Conservation (phyloP, 208 protist genomes). For the Crithidia thermophila region DNA sequence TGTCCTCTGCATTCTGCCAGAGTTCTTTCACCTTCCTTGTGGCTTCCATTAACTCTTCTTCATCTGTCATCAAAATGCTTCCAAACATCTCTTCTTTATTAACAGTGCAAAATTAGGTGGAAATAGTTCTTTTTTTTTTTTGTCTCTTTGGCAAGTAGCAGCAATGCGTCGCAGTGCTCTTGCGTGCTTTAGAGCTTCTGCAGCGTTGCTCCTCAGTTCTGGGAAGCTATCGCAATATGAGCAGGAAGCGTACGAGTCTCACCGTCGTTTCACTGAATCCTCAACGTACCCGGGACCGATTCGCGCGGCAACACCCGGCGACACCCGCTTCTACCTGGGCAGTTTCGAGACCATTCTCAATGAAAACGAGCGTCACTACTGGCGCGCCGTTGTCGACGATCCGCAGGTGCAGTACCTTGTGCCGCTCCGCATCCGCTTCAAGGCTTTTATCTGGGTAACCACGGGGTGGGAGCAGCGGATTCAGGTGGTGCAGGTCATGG, state of each 20-base stretch:
- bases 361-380: slow-evolving; percentile 85
- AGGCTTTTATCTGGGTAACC: slow-evolving; percentile 81
- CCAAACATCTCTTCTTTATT: not conserved
- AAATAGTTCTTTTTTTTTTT: not conserved
- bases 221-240: slow-evolving; percentile 61
- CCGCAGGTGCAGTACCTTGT: slow-evolving; percentile 75
- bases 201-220: slow-evolving; percentile 27
- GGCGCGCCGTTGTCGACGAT: slow-evolving; percentile 84
- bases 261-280: slow-evolving; percentile 57
- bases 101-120: too few species aligned
- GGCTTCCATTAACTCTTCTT: not conserved
- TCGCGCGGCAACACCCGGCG: slow-evolving; percentile 76
- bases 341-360: slow-evolving; percentile 77
- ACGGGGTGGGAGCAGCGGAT: slow-evolving; percentile 80
- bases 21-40: too few species aligned
- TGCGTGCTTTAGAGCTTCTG: slow-evolving; percentile 12
- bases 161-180: slow-evolving; percentile 14
- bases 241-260: slow-evolving; percentile 82
- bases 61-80: not conserved
- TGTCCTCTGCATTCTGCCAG: too few species aligned
- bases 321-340: slow-evolving; percentile 84
- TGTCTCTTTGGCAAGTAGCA: not conserved
- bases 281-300: slow-evolving; percentile 81
- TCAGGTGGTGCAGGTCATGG: slow-evolving; percentile 80
- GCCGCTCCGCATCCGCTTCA: slow-evolving; percentile 79